Conservation (phyloP, 1,139 yeast genomes). For the Blastobotrys buckinghamii region DNA sequence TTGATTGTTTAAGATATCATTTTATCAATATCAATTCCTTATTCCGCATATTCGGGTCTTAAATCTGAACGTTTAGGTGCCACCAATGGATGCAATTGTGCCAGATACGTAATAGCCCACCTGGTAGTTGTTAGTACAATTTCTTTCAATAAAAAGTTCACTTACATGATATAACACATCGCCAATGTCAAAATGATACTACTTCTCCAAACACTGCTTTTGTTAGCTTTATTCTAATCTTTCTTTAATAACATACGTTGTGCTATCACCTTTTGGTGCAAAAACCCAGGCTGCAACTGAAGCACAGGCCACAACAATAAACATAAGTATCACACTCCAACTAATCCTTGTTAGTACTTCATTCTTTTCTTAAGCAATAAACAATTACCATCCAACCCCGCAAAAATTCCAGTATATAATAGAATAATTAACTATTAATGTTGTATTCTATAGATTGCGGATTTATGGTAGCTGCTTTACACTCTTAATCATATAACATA, state of each 20-base stretch:
- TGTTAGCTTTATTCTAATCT: not conserved
- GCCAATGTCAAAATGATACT: conserved; percentile 75
- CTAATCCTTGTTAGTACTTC: conserved; percentile 33
- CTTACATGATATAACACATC: conserved; percentile 81
- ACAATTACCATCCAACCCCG: too few species aligned
- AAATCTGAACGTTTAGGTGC: conserved; percentile 66
- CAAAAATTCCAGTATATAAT: too few species aligned
- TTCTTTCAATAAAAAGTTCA: conserved; percentile 1
- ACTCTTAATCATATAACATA: conserved; percentile 3
- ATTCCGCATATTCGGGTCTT: conserved; percentile 53
- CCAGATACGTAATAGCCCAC: conserved; percentile 82
- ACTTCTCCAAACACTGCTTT: conserved; percentile 78
- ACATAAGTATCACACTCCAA: conserved; percentile 66
- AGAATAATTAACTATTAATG: too few species aligned
- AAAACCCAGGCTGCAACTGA: conserved; percentile 60
- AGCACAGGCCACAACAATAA: conserved; percentile 52
- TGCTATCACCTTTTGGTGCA: conserved; percentile 53
- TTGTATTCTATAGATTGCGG: too few species aligned
- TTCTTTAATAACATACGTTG: conserved; percentile 31
- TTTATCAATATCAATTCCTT: not conserved
- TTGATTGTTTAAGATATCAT: too few species aligned
- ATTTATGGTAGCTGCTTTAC: too few species aligned
- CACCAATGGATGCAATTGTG: conserved; percentile 71
- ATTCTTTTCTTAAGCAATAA: too few species aligned
- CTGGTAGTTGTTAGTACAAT: conserved; percentile 8